A percentile compares a stretch with the other conserved stretches of the same genome.
Conservation (phyloP, 2,329 filamentous ascomycete species). For the Penicillium sp. region DNA sequence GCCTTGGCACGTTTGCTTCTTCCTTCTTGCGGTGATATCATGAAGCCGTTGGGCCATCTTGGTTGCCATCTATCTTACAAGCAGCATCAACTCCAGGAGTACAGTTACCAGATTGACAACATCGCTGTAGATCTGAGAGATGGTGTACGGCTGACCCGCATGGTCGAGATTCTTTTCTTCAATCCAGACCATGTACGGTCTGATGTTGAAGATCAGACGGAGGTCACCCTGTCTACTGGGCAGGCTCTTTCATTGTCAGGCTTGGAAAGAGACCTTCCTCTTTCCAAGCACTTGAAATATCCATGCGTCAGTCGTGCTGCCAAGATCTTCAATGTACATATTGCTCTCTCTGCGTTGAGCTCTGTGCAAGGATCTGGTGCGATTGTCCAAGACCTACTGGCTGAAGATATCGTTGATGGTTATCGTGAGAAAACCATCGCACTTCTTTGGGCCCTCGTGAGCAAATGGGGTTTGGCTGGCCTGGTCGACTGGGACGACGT, state of each 20-base stretch:
- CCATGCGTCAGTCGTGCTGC: slow-evolving; percentile 56
- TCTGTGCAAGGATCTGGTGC: slow-evolving; percentile 42
- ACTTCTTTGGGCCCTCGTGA: slow-evolving; percentile 60
- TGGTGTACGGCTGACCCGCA: slow-evolving; percentile 58
- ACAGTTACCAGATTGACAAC: slow-evolving; percentile 57
- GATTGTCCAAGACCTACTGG: slow-evolving; percentile 46
- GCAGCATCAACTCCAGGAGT: slow-evolving; percentile 60
- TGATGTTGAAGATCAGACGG: slow-evolving; percentile 41
- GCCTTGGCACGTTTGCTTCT: slow-evolving; percentile 54
- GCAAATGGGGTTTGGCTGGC: slow-evolving; percentile 53
- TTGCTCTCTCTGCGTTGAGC: slow-evolving; percentile 56
- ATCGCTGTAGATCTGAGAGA: slow-evolving; percentile 63
- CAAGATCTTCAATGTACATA: slow-evolving; percentile 59
- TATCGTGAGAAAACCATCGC: slow-evolving; percentile 63
- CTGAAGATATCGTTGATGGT: slow-evolving; percentile 62
- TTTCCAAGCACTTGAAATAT: slow-evolving; percentile 59
- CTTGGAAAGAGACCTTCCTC: slow-evolving; percentile 43
- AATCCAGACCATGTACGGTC: slow-evolving; percentile 30
- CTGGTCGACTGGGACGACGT: slow-evolving; percentile 58
- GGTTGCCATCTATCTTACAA: slow-evolving; percentile 55
- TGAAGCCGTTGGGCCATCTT: slow-evolving; percentile 55
- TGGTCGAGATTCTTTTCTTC: slow-evolving; percentile 59
- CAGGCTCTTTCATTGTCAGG: slow-evolving; percentile 40
- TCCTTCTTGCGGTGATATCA: slow-evolving; percentile 59
- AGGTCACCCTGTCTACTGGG: slow-evolving; percentile 47